Evolutionary conservation across 805 yeast species (phyloP).

Genomic region (Ogataea zsoltii): DNA sequence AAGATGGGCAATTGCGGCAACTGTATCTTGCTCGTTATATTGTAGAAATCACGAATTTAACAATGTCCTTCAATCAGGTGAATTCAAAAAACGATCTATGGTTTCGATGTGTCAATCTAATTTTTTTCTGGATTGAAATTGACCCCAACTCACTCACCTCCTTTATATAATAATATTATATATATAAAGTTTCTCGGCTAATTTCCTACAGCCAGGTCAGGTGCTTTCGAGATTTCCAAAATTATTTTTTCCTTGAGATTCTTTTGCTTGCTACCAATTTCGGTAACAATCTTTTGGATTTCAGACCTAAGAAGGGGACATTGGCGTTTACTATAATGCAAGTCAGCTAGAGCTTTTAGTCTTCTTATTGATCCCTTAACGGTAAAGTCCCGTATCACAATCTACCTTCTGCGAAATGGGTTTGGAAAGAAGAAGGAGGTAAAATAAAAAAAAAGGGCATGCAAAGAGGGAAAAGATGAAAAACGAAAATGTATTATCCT

Average conservation of each 20-base stretch:
- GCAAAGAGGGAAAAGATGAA: constrained; percentile 1
- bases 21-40: background rate
- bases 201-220: background rate
- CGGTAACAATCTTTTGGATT: background rate
- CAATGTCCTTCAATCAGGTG: background rate
- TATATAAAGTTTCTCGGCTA: background rate
- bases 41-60: background rate
- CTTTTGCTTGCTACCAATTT: constrained; percentile 2
- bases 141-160: background rate
- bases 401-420: background rate
- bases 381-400: background rate
- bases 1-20: too few species aligned
- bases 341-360: background rate
- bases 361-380: background rate
- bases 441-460: background rate
- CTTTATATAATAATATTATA: too few species aligned
- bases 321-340: background rate
- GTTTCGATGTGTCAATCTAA: too few species aligned
- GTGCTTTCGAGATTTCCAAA: background rate
- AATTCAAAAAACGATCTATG: background rate
- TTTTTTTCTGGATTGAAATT: background rate
- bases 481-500: constrained; percentile 16
- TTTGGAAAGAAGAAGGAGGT: background rate
- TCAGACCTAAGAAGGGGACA: background rate
- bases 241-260: constrained; percentile 4